A percentile compares a stretch with the other conserved stretches of the same genome.
phyloP scores from a whole-genome alignment of 257 asterid species.

The Penstemon davidsonii region DNA sequence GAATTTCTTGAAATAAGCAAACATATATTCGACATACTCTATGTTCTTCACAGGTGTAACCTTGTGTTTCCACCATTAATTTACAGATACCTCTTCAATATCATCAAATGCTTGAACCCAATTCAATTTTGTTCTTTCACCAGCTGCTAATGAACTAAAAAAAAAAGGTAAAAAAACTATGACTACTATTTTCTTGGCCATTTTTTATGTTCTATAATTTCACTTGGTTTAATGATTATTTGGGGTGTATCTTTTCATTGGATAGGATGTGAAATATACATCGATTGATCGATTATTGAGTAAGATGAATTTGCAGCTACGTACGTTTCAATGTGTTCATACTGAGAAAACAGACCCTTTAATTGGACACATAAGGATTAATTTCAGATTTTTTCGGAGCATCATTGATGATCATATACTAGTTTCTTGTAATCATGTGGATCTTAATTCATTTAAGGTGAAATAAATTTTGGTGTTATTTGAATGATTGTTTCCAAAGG shows the following conservation, averaged over 20 bases:
- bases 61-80: conserved; percentile 49
- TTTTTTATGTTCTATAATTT: conserved; percentile 13
- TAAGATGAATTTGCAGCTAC: conserved; percentile 25
- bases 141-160: conserved; percentile 29
- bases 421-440: conserved; percentile 8
- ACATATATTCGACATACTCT: too few relatives aligned
- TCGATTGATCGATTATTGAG: not conserved
- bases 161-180: conserved; percentile 38
- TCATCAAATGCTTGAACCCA: not conserved
- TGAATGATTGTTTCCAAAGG: not conserved
- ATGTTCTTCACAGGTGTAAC: conserved; percentile 70
- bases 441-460: not conserved
- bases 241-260: not conserved
- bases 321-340: conserved; percentile 28
- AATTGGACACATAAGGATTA: conserved; percentile 25
- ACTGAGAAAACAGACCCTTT: conserved; percentile 11
- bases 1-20: too few relatives aligned
- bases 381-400: not conserved
- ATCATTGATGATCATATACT: not conserved
- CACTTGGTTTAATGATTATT: not conserved
- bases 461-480: not conserved
- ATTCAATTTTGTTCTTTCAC: conserved; percentile 37
- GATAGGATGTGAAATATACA: conserved; percentile 18
- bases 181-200: conserved; percentile 32
- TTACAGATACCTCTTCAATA: conserved; percentile 52